Evolutionary conservation across 768 basidiomycete species (phyloP), one percentile per base, ranked within the genome.

Genomic region (Phylloporus scabripes): DNA sequence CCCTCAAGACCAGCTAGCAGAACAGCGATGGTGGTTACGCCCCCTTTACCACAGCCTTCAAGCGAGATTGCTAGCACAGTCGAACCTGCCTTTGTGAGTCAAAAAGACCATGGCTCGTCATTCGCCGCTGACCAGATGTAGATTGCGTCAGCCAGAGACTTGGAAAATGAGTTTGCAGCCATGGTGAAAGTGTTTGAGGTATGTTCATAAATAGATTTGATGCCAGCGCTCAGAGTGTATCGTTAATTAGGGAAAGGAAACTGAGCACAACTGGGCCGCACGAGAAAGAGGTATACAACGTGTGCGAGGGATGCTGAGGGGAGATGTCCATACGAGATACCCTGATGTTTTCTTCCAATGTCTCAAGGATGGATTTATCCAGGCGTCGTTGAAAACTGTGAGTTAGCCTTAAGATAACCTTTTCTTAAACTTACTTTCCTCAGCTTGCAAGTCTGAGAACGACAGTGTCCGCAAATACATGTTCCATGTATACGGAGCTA

Each of bases 221-320:
- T 20, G 21, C 1, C 31, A 12, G 4, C 28, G 9, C 37, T 38
- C 46, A 55, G 44, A 48, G 31, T 33, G 29, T 43, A 12, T 45
- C 45, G 14, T 45, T 38, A n/a, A 24, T 39, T 29, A 92, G 86
- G 96, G 95, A n/a, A 95, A 81, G 70, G 95, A 99, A 70, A 87
- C 88, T 1, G 95, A 99, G 63, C 90, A 94, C 54, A 99, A 99
- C 58, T 99, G 95, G 95, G 75, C 79, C 37, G 71, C 75, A 24
- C 79, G 95, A 50, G 95, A 99, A 53, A 78, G 77, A 56, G 76
- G 86, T 9, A 75, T 94, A 52, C 74, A 80, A 37, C 77, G 82
- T 15, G 85, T 97, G 7, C 80, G 93, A 38, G 89, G 93, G 15
- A 92, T 96, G 88, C 69, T 97, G 48, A 86, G 83, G 61, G 92